phyloP scores from a whole-genome alignment of 2,329 filamentous ascomycete genomes.

The Knoxdaviesia capensis region DNA sequence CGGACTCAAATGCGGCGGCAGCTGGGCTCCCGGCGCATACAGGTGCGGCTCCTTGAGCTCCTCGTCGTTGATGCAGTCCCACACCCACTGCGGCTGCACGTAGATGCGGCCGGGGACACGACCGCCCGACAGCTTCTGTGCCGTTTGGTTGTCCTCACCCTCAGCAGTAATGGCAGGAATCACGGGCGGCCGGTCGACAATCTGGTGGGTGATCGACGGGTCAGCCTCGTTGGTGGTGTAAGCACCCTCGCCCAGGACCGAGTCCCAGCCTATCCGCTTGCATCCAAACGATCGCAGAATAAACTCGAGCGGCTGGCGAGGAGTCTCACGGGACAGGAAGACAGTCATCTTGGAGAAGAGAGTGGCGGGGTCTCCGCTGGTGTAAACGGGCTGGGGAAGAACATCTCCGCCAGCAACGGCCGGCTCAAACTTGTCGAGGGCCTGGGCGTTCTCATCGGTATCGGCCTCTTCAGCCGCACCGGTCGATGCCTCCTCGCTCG shows the following conservation, averaged over 20 bases:
- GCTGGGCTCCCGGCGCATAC: slow-evolving; percentile 72
- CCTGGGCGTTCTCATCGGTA: slow-evolving; percentile 30
- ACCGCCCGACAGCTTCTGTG: slow-evolving; percentile 36
- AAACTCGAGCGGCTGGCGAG: slow-evolving; percentile 78
- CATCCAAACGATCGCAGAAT: slow-evolving; percentile 86
- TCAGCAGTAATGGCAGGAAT: slow-evolving; percentile 27
- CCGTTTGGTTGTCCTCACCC: slow-evolving; percentile 40
- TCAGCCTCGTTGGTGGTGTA: slow-evolving; percentile 83
- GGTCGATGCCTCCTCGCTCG: slow-evolving; percentile 19
- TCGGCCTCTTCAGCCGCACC: slow-evolving; percentile 21
- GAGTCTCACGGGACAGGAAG: slow-evolving; percentile 85
- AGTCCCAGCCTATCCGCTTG: slow-evolving; percentile 89
- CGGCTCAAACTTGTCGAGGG: slow-evolving; percentile 83
- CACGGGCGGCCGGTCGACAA: slow-evolving; percentile 74
- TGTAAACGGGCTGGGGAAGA: slow-evolving; percentile 55
- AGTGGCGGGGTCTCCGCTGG: slow-evolving; percentile 45
- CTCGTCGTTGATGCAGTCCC: slow-evolving; percentile 89
- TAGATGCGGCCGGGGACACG: slow-evolving; percentile 85
- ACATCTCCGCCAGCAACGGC: slow-evolving; percentile 69
- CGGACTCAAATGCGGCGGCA: slow-evolving; percentile 88
- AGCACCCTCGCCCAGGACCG: slow-evolving; percentile 72
- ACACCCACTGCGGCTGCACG: slow-evolving; percentile 94
- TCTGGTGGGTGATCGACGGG: slow-evolving; percentile 81
- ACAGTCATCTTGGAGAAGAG: slow-evolving; percentile 81
- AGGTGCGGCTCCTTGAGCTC: slow-evolving; percentile 71